A percentile compares a stretch with the other conserved stretches of the same genome.
Conservation (phyloP, 1,139 yeast genomes). For the Magnusiomyces magnusii region DNA sequence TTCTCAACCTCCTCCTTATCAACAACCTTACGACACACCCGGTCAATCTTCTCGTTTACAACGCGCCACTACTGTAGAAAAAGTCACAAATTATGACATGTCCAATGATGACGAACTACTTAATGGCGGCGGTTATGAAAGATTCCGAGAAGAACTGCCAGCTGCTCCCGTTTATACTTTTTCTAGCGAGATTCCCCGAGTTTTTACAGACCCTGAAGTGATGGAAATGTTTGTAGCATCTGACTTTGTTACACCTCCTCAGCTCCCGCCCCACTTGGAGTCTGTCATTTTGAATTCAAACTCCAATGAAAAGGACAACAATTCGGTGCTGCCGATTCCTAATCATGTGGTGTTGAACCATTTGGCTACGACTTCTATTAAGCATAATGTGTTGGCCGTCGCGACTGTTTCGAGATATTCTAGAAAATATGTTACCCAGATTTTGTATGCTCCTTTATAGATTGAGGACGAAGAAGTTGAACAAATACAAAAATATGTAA, state of each 20-base stretch:
- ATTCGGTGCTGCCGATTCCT: conserved; percentile 72
- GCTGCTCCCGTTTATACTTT: conserved; percentile 48
- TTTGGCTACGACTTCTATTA: conserved; percentile 79
- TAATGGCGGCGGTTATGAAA: conserved; percentile 14
- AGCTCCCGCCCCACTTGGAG: conserved; percentile 84
- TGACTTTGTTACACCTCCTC: conserved; percentile 75
- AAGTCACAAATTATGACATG: conserved; percentile 8
- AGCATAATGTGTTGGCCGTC: conserved; percentile 69
- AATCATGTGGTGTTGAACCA: conserved; percentile 88
- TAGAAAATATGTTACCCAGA: conserved; percentile 59
- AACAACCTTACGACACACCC: not conserved
- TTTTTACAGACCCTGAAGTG: conserved; percentile 48
- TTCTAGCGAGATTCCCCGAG: conserved; percentile 75
- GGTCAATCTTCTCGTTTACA: not conserved
- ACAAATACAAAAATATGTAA: not conserved
- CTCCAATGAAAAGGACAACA: conserved; percentile 37
- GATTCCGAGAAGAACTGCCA: conserved; percentile 41
- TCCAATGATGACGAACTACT: conserved; percentile 12
- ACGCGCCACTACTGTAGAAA: conserved; percentile 4
- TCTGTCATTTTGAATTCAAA: conserved; percentile 74
- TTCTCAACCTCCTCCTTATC: not conserved
- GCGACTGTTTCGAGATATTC: conserved; percentile 85
- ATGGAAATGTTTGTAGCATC: conserved; percentile 34
- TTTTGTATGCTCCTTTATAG: conserved; percentile 19
- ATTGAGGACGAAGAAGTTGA: not conserved